A percentile compares a stretch with the other conserved stretches of the same genome.
These are phyloP conservation scores for Cinnamomum chago DNA, from an alignment of 164 flowering plant genomes.

Conservation along the genomic window DNA sequence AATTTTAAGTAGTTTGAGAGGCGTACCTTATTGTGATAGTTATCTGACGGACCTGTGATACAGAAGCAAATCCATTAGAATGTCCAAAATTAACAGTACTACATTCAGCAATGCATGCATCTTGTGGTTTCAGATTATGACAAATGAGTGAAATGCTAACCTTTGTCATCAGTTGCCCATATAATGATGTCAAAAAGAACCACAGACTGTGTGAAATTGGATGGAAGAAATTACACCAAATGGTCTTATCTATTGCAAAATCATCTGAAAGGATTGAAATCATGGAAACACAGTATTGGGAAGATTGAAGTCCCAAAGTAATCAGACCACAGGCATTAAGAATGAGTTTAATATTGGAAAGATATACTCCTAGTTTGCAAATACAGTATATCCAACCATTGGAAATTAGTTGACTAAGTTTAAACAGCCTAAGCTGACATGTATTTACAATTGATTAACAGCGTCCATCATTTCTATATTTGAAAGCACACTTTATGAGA, in stretches of 20 bases:
- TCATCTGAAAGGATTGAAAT: background rate
- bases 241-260: no score
- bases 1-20: background rate
- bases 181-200: background rate
- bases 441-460: no score
- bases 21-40: slow-evolving; percentile 83
- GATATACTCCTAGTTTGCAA: background rate
- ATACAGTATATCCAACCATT: no score
- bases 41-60: slow-evolving; percentile 86
- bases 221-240: no score
- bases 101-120: background rate
- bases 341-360: background rate
- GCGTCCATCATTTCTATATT: no score
- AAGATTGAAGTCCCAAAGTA: background rate
- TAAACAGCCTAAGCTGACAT: no score
- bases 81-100: background rate
- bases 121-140: background rate
- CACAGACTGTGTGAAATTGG: background rate
- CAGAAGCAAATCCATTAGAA: slow-evolving; percentile 5
- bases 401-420: no score
- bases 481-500: no score
- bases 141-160: no score
- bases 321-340: background rate
- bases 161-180: no score
- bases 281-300: background rate